Evolutionary conservation across 805 yeast genomes (phyloP).

Genomic region (Millerago galiae): DNA sequence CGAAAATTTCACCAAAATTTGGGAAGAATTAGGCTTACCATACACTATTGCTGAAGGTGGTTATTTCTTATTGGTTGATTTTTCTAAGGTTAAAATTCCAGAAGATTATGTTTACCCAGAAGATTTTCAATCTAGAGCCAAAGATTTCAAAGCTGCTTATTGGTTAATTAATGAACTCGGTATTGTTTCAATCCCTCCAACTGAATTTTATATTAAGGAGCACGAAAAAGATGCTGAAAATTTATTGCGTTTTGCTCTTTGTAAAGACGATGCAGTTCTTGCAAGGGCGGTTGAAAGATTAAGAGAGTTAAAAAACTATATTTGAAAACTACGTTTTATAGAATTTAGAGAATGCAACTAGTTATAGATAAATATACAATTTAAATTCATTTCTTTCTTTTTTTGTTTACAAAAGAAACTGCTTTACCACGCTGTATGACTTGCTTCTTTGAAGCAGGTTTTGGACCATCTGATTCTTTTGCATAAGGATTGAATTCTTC

Average conservation of each 20-base stretch:
- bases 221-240: constrained; percentile 76
- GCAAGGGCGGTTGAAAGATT: constrained; percentile 78
- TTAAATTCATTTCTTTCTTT: constrained; percentile 8
- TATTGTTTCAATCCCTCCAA: constrained; percentile 94
- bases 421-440: constrained; percentile 18
- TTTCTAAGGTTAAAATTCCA: constrained; percentile 77
- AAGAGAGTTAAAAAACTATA: constrained; percentile 59
- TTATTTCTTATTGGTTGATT: constrained; percentile 84
- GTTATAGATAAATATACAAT: not conserved
- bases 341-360: not conserved
- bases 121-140: constrained; percentile 60
- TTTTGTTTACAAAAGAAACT: constrained; percentile 16
- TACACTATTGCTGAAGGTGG: constrained; percentile 93
- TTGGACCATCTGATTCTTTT: constrained; percentile 43
- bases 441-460: constrained; percentile 39
- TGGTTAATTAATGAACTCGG: constrained; percentile 93
- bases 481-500: constrained; percentile 54
- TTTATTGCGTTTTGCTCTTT: constrained; percentile 88
- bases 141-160: constrained; percentile 83
- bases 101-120: constrained; percentile 63
- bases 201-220: constrained; percentile 78
- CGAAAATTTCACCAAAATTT: constrained; percentile 62
- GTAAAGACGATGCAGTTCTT: constrained; percentile 81
- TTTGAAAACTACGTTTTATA: constrained; percentile 21
- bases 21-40: constrained; percentile 83